Percentiles rank a stretch among this genome's conserved stretches.
These are phyloP conservation scores for Ophiostoma sp. DNA, from an alignment of 2,329 filamentous ascomycete species.

Conservation along the genomic window DNA sequence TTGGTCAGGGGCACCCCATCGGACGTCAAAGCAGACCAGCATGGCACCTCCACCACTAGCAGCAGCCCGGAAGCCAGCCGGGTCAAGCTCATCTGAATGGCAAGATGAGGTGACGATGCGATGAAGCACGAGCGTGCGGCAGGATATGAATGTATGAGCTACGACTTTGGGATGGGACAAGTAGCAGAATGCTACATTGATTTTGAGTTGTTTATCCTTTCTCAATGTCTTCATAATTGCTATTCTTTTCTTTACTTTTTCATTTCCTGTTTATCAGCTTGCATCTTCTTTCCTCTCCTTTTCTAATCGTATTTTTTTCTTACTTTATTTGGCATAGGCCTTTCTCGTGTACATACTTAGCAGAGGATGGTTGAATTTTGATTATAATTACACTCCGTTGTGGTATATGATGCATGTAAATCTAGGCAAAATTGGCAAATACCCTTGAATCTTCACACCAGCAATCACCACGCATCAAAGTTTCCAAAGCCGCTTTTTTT, in stretches of 20 bases:
- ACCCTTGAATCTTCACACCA: background rate
- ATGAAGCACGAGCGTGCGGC: background rate
- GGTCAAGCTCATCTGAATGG: slow-evolving; percentile 1
- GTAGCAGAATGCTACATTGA: background rate
- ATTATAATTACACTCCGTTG: background rate
- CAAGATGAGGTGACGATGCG: slow-evolving; percentile 1
- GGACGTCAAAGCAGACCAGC: background rate
- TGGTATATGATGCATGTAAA: background rate
- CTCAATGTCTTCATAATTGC: too few species aligned
- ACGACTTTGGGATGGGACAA: background rate
- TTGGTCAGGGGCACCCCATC: slow-evolving; percentile 19
- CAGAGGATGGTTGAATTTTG: too few species aligned
- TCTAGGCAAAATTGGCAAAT: background rate
- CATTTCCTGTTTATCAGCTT: too few species aligned
- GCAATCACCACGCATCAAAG: slow-evolving; percentile 80
- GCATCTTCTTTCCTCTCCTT: too few species aligned
- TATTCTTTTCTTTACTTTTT: too few species aligned
- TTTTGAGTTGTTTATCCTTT: background rate
- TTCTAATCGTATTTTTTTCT: too few species aligned
- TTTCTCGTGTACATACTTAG: too few species aligned
- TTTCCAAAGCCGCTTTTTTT: slow-evolving; percentile 83
- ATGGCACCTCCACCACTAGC: background rate
- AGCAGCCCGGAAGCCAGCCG: background rate
- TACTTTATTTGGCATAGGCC: too few species aligned
- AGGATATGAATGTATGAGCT: background rate